Base-by-base conservation (phyloP, 441 rosid genomes). In the Arabidopsis lyrata region DNA sequence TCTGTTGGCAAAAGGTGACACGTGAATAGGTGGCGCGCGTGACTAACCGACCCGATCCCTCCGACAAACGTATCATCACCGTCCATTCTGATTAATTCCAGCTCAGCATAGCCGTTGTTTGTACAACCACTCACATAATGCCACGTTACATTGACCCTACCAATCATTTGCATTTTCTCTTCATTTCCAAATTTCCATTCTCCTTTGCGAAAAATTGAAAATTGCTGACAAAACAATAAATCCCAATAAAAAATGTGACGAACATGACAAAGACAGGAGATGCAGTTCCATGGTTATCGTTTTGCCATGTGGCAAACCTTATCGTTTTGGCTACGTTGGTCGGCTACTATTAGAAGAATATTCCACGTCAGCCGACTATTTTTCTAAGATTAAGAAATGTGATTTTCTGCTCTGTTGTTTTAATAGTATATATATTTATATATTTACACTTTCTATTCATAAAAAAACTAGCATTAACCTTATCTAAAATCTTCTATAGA, bases 251-350 rank as follows among this genome's bases (percentile, higher is more conserved):
- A 50, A 50, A 27, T 0, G 35, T 38, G 44, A 45, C 22, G 41
- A 54, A 22, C 31, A 63, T 3, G 13, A 18, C 41, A 38, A 48
- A 57, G 11, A 48, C 29, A 49, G 11, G 57, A 66, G 45, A 57
- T 57, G 36, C 9, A 49, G 7, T 41, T 68, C 18, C 39, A 35
- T 76, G 61, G 75, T 27, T 36, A 9, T 6, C 6, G 2, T 11
- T 53, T 9, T 0, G 39, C 69, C 70, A 69, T 58, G 79, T 75
- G 50, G 49, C 66, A 12, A 14, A 2, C 18, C 59, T 76, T 76
- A 76, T 76, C 79, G 50, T 63, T 63, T 34, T 45, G n/a, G 75
- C 64, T 61, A 62, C 42, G 57, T 55, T 76, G 79, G 74, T 27
- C 59, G 74, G 78, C 78, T 74, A 59, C 5, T 58, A 42, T 44